Evolutionary conservation across 2,329 filamentous ascomycete species (phyloP), one percentile per base, ranked within the genome.

Genomic region (Phialophora tarda): DNA sequence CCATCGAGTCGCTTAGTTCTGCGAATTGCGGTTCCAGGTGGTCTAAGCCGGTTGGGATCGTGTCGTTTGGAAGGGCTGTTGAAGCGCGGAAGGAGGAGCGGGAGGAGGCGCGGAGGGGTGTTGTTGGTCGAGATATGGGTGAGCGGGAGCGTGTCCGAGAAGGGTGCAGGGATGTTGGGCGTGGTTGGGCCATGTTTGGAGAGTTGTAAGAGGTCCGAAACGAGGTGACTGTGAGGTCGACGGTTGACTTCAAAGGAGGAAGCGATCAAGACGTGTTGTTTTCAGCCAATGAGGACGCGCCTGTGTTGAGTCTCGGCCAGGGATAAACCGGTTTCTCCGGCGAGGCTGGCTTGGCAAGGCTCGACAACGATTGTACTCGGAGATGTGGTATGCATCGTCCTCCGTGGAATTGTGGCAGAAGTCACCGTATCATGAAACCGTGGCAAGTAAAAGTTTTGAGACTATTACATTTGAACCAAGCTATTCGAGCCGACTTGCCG

Each of bases 1-100:
- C 92, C 87, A 98, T 93, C 65, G 91, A 90, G 78, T 99, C 95
- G 10, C 92, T 91, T 1, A 99, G 85, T 80, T 99, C 95, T 14
- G 92, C 92, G 78, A 99, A 98, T 14, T 91, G 90, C 0, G 93
- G 92, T 76, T 98, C 93, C 65, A 98, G 89, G 1, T 85, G 81
- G 72, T 94, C 92, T 67, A 98, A 81, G 53, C 24, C 47, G 32
- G 7, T 14, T n/a, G 48, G 24, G 48, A 47, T 54, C 85, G 83
- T 41, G 82, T 78, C 58, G 83, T 81, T 71, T 85, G 75, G 76
- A 81, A 79, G 70, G 86, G 85, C 63, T 88, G 87, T 30, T 79
- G 89, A 91, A 67, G 93, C 91, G 75, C 92, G 91, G 70, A 97
- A 88, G 12, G 93, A 97, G 21, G 91, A 93, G 60, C 94, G 90